Evolutionary conservation across 352 stramenopile genomes (phyloP).

Genomic region (Pythium myriotylum): DNA sequence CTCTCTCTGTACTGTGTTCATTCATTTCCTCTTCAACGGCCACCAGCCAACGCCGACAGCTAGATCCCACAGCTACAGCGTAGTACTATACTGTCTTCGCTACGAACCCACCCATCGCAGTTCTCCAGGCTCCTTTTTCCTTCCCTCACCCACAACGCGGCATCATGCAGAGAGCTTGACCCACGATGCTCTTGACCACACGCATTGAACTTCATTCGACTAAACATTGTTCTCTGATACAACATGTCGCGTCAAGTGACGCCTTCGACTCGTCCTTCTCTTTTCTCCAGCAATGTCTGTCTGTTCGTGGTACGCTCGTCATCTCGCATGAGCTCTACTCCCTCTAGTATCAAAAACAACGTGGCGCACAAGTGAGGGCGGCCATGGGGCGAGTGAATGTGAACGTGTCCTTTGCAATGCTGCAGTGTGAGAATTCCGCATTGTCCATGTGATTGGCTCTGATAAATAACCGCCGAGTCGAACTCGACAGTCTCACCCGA

Average conservation of each 20-base stretch:
- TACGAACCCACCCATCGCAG: not conserved
- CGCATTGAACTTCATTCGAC: not conserved
- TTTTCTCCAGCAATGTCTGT: not conserved
- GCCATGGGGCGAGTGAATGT: not conserved
- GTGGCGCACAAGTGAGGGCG: no score
- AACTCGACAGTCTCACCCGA: constrained; percentile 30
- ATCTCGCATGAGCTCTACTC: not conserved
- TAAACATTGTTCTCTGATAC: not conserved
- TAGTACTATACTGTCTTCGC: not conserved
- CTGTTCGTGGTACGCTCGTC: not conserved
- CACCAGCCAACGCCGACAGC: not conserved
- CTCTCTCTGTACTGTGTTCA: constrained; percentile 16
- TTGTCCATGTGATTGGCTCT: not conserved
- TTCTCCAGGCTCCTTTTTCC: constrained; percentile 6
- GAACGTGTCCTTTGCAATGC: constrained; percentile 1
- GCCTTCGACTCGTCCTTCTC: no score
- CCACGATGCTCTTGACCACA: not conserved
- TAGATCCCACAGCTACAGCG: no score
- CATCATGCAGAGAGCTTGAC: not conserved
- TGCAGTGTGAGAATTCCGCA: not conserved
- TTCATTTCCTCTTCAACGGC: constrained; percentile 12
- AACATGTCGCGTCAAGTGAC: not conserved
- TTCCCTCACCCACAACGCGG: not conserved
- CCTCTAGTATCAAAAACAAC: not conserved
- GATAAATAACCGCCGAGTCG: not conserved